Conservation (phyloP, 2,329 filamentous ascomycete genomes). For the Diaporthe aspalathi region DNA sequence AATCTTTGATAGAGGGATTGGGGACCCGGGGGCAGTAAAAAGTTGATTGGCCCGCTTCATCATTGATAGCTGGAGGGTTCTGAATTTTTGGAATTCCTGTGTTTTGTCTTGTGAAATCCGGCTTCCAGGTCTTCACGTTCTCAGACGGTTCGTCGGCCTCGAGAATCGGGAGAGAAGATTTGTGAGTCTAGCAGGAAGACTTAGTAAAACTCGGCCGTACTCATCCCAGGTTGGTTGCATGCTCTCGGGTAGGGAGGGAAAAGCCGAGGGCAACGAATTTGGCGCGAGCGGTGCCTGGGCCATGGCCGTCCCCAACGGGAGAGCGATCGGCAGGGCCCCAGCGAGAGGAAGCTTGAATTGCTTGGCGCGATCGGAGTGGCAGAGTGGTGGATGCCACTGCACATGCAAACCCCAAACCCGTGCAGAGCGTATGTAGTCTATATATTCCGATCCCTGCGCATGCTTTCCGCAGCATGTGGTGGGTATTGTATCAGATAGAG, state of each 20-base stretch:
- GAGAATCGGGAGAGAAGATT: not conserved
- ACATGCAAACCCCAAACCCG: conserved; percentile 9
- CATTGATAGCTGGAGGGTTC: not conserved
- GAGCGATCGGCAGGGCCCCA: conserved; percentile 20
- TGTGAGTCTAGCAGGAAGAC: not conserved
- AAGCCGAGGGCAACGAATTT: not conserved
- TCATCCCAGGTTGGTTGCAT: no score
- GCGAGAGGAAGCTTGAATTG: conserved; percentile 12
- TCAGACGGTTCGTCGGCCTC: not conserved
- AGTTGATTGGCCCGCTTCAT: not conserved
- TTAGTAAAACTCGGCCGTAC: not conserved
- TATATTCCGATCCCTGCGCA: conserved; percentile 1
- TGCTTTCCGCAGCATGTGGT: not conserved
- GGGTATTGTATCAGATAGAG: not conserved
- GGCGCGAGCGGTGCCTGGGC: conserved; percentile 2
- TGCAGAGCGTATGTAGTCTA: conserved; percentile 20
- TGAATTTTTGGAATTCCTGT: not conserved
- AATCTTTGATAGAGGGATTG: not conserved
- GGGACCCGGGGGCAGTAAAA: not conserved
- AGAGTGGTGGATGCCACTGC: conserved; percentile 13
- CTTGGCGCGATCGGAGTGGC: no score
- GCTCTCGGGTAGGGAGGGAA: no score
- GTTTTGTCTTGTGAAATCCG: not conserved
- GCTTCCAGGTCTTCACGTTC: not conserved
- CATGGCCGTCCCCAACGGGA: conserved; percentile 4